Evolutionary conservation across 2,329 filamentous ascomycete genomes (phyloP), one percentile per base, ranked within the genome.

Genomic region (Teratosphaeria zuluensis): DNA sequence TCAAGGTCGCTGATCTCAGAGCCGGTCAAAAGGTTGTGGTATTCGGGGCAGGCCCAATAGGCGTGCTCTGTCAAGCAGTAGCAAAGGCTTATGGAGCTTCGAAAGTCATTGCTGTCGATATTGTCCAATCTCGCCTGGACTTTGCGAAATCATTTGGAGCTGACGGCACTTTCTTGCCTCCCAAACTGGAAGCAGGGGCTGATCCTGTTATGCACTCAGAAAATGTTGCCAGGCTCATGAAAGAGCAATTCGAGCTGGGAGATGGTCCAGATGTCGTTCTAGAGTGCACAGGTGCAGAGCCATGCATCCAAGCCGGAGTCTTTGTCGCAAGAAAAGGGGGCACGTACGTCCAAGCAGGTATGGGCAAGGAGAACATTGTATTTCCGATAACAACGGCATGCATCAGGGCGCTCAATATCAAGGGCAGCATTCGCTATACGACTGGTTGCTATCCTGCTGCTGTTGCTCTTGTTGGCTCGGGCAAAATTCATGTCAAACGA

Each of bases 31-130:
- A 65, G 1, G 74, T 78, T 0, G 72, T 77, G 1, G 74, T 78
- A 1, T 77, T 78, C 56, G 76, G 76, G 12, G 75, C 74, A 9
- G 76, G 59, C 0, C 76, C 76, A 1, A 89, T 96, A 2, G 92
- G 92, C 4, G 79, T 96, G 32, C 80, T 96, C 54, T 95, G 90
- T 76, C 89, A 88, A 35, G 89, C 90, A 4, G 90, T 95, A 1
- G 89, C 90, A 9, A 84, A 81, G 64, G 86, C 89, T 0, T 92
- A 88, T 66, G 92, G 92, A 11, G 91, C 92, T 0, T 81, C 80
- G 58, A 92, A 85, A 70, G 81, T 96, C 11, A 85, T 95, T 30
- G 84, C 83, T 5, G 90, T 95, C 53, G 92, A 96, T 76, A 91
- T 96, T 66, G 84, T 92, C 61, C 81, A 85, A 65, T 77, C 81